Evolutionary conservation across 441 rosid genomes (phyloP), one percentile per base, ranked within the genome.

Genomic region (Biscutella laevigata): DNA sequence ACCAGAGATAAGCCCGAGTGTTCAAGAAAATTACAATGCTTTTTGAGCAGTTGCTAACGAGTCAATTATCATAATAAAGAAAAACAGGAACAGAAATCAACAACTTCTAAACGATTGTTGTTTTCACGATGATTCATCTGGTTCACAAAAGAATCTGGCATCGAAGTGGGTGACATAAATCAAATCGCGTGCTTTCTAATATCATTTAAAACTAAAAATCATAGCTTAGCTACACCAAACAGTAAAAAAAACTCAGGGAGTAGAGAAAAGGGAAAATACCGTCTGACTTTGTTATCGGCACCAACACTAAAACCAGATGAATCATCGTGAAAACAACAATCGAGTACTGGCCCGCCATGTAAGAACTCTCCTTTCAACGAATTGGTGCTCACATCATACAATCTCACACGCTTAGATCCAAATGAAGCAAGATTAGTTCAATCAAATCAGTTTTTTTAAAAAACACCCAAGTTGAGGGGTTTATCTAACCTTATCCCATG

Each of bases 251-350:
- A n/a, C n/a, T n/a, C n/a, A 26, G 3, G 7, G 15, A 26, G 45
- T 3, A 26, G 42, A 54, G 33, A 35, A 6, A 14, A 45, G 5
- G 29, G 36, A 34, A 4, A 83, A 30, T 30, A 86, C 97, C 90
- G 74, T 47, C 99, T 69, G 16, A 88, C 95, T 24, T 83, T 73
- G 60, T 75, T 48, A 63, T 88, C 99, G 12, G 78, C 72, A 22
- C 92, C 62, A 41, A 81, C 99, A 58, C 92, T 92, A 54, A 92
- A 92, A 4, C 95, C 97, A 21, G 97, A 92, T 10, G 95, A 88
- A 66, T 92, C 99, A 24, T 92, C 99, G 45, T 92, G 97, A 74
- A 92, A 88, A 74, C 97, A 92, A 68, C 99, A 92, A 54, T 92
- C 99, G 4, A 92, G 94, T 6, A 92, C 95, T 2, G 95, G 69